These are phyloP conservation scores for Polygonum maritimum DNA, from an alignment of 148 eudicot genomes.

Conservation along the genomic window DNA sequence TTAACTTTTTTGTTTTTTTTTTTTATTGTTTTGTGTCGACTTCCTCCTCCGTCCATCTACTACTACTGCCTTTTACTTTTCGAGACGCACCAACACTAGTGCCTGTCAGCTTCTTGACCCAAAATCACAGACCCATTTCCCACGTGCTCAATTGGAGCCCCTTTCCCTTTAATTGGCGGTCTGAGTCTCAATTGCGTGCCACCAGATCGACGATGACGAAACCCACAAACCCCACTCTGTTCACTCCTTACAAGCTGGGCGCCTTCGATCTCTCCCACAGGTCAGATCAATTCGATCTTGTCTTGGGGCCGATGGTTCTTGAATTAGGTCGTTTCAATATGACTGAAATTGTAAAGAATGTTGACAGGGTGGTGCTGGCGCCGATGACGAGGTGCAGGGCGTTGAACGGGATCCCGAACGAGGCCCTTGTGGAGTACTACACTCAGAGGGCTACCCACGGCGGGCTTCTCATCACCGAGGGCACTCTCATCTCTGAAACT, in stretches of 20 bases:
- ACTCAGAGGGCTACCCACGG: slow-evolving; percentile 74
- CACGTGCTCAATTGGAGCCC: too few relatives aligned
- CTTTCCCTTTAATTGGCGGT: neutral
- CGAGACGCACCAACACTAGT: too few relatives aligned
- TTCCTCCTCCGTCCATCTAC: too few relatives aligned
- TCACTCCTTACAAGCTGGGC: slow-evolving; percentile 73
- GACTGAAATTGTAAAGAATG: too few relatives aligned
- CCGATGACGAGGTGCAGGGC: slow-evolving; percentile 99
- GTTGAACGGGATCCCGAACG: slow-evolving; percentile 48
- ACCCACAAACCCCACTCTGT: slow-evolving; percentile 24
- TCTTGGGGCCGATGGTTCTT: too few relatives aligned
- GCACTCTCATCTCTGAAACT: slow-evolving; percentile 69
- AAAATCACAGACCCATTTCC: too few relatives aligned
- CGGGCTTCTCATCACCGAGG: slow-evolving; percentile 79
- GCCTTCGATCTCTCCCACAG: slow-evolving; percentile 79
- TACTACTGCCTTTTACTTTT: too few relatives aligned
- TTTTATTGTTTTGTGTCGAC: too few relatives aligned
- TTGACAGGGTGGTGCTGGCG: slow-evolving; percentile 70
- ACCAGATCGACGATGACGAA: slow-evolving; percentile 5
- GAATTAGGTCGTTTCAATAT: too few relatives aligned
- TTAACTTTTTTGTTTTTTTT: too few relatives aligned
- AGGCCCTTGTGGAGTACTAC: slow-evolving; percentile 57
- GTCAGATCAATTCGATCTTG: slow-evolving; percentile 8
- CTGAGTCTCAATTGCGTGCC: neutral
- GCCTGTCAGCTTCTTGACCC: too few relatives aligned